Conservation (phyloP, 139 green algal species). For the Chlorella sp. region DNA sequence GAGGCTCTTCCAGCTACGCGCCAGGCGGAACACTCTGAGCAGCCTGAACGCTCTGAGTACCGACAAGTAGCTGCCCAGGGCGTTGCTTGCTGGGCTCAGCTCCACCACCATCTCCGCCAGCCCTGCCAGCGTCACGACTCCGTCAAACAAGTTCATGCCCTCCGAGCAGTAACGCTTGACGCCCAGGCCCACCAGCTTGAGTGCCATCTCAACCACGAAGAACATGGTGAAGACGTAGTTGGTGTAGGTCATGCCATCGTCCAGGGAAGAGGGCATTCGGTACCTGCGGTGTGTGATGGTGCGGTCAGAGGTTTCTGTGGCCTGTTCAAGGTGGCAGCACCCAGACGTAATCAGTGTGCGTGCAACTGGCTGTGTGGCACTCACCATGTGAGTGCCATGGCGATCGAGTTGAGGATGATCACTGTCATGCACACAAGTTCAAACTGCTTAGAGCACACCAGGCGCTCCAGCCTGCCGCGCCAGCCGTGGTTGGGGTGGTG, state of each 20-base stretch:
- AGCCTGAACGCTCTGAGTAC: constrained; percentile 46
- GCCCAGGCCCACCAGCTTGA: constrained; percentile 54
- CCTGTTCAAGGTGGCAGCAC: no score
- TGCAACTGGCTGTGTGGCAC: no score
- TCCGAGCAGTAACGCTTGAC: constrained; percentile 35
- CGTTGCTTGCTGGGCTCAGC: constrained; percentile 15
- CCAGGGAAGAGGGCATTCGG: constrained; percentile 28
- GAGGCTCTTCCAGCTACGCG: constrained; percentile 53
- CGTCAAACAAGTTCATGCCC: constrained; percentile 38
- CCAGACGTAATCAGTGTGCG: no score
- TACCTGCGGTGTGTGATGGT: no score
- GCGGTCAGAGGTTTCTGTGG: no score
- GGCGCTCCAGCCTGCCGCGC: background rate
- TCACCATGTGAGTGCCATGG: constrained; percentile 4
- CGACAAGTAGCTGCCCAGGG: constrained; percentile 2
- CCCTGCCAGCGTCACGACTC: background rate
- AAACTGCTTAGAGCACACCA: background rate
- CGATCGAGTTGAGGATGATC: background rate
- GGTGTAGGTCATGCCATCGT: constrained; percentile 19
- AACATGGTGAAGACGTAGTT: constrained; percentile 49
- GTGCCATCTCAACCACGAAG: constrained; percentile 45
- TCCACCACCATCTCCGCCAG: constrained; percentile 46
- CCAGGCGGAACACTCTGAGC: constrained; percentile 65
- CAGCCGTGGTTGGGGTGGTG: background rate
- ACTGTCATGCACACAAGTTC: background rate